Conservation (phyloP, 176 grass and related monocot genomes). For the Puccinellia tenuiflora region DNA sequence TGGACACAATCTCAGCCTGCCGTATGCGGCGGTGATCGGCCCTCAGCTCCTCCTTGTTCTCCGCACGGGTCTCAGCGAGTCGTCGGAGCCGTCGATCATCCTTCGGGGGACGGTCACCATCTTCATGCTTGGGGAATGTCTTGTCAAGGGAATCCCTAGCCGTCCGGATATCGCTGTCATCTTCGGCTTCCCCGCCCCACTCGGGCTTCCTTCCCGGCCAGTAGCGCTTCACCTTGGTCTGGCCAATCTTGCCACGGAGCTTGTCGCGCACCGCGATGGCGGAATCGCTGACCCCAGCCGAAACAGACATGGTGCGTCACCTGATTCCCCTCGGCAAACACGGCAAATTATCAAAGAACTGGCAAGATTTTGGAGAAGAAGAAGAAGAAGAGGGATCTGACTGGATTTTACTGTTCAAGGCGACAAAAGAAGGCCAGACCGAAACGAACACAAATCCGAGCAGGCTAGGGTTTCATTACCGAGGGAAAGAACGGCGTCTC, state of each 20-base stretch:
- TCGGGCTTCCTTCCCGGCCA: conserved; percentile 75
- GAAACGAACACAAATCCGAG: not conserved
- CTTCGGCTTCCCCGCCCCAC: conserved; percentile 53
- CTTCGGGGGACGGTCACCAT: conserved; percentile 38
- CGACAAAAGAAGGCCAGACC: not conserved
- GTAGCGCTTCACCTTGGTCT: conserved; percentile 96
- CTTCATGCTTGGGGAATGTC: conserved; percentile 60
- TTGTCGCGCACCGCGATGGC: conserved; percentile 83
- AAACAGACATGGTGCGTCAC: conserved; percentile 51
- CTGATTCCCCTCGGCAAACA: not conserved
- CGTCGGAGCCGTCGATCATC: conserved; percentile 69
- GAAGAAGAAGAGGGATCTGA: not conserved
- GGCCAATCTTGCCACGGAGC: conserved; percentile 83
- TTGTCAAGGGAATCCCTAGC: conserved; percentile 53
- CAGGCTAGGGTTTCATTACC: not conserved
- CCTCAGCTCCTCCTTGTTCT: conserved; percentile 87
- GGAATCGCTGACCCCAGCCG: conserved; percentile 65
- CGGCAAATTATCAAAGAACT: not conserved
- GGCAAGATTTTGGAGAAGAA: not conserved
- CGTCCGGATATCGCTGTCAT: conserved; percentile 45
- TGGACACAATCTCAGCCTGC: conserved; percentile 82
- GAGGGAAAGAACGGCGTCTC: not conserved
- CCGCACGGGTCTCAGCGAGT: conserved; percentile 46
- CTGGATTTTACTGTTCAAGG: not conserved
- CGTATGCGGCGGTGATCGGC: conserved; percentile 76